Percentiles rank a stretch among this genome's conserved stretches.
Conservation (phyloP, 2,329 filamentous ascomycete species). For the Boeremia exigua region DNA sequence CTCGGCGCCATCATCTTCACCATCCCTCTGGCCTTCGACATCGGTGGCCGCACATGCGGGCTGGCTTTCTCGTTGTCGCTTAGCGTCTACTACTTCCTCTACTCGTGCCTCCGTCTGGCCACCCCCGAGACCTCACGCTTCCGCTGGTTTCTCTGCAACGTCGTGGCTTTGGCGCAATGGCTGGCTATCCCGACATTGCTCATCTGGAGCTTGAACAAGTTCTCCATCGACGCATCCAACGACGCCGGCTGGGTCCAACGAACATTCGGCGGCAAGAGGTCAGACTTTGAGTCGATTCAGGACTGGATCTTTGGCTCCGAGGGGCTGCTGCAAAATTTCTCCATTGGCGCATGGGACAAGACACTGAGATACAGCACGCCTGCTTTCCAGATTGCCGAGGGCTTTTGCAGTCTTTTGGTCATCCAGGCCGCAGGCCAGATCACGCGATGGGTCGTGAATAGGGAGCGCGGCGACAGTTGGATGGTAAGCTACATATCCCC, state of each 20-base stretch:
- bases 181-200: conserved; percentile 82
- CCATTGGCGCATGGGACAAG: conserved; percentile 88
- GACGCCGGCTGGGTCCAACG: conserved; percentile 77
- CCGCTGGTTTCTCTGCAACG: conserved; percentile 71
- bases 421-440: conserved; percentile 96
- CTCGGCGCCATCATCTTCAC: conserved; percentile 92
- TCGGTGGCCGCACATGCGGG: conserved; percentile 91
- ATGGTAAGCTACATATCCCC: conserved; percentile 68
- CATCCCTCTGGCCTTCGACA: conserved; percentile 96
- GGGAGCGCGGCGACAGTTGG: conserved; percentile 93
- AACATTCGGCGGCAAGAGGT: conserved; percentile 72
- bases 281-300: conserved; percentile 68
- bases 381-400: conserved; percentile 91
- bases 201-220: conserved; percentile 95
- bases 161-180: conserved; percentile 82
- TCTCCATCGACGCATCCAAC: conserved; percentile 85
- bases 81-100: conserved; percentile 87
- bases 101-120: conserved; percentile 78
- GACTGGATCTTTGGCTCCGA: conserved; percentile 90
- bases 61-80: conserved; percentile 91
- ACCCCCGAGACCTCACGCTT: conserved; percentile 81
- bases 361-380: conserved; percentile 88
- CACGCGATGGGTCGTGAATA: conserved; percentile 91
- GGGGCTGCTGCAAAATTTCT: conserved; percentile 78
- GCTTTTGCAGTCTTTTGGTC: conserved; percentile 93